These are phyloP conservation scores for Trichosanthes cucumerina DNA, from an alignment of 306 rosid species.

Conservation along the genomic window DNA sequence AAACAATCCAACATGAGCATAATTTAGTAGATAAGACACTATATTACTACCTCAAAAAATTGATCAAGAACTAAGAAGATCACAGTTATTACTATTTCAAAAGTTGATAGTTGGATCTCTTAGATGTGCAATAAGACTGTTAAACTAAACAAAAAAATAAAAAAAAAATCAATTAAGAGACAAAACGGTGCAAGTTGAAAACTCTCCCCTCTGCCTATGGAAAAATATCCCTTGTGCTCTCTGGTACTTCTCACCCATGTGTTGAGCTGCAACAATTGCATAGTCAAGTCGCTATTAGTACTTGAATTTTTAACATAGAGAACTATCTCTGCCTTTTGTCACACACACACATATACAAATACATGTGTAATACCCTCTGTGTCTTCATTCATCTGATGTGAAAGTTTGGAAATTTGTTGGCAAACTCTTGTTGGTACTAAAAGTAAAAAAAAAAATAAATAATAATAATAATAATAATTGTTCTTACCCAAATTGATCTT, in stretches of 20 bases:
- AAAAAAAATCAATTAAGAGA: not conserved
- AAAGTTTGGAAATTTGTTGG: not conserved
- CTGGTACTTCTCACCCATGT: slow-evolving; percentile 7
- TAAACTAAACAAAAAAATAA: no score
- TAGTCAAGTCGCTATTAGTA: slow-evolving; percentile 11
- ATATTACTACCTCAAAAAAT: no score
- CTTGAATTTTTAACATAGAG: not conserved
- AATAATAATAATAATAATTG: not conserved
- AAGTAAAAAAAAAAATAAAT: not conserved
- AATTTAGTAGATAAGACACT: no score
- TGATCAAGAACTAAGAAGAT: no score
- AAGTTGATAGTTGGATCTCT: no score
- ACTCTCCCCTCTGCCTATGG: not conserved
- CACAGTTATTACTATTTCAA: no score
- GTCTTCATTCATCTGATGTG: not conserved
- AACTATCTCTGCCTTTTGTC: slow-evolving; percentile 3
- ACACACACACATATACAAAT: not conserved
- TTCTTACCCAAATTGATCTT: not conserved
- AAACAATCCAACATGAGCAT: no score
- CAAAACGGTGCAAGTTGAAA: slow-evolving; percentile 4
- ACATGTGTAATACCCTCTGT: not conserved
- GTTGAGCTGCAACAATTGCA: slow-evolving; percentile 9
- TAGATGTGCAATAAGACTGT: no score
- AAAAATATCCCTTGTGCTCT: not conserved
- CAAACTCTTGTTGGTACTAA: not conserved